Evolutionary conservation across 2,329 filamentous ascomycete species (phyloP).

Genomic region (Xylaria sp.): DNA sequence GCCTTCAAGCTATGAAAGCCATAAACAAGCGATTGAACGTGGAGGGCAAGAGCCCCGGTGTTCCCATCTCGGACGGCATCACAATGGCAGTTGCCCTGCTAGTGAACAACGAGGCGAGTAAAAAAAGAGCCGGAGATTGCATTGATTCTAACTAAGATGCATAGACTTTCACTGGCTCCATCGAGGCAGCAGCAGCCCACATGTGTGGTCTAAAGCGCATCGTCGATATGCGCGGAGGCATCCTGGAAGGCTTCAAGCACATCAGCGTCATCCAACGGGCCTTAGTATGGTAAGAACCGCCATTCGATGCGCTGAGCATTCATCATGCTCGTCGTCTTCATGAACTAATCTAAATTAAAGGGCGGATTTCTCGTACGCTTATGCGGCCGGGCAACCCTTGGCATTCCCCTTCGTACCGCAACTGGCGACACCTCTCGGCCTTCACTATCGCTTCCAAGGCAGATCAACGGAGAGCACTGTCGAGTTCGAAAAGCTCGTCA

Average conservation of each 20-base stretch:
- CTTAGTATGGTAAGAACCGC: conserved; percentile 28
- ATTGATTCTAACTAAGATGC: neutral
- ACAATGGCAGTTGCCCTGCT: conserved; percentile 32
- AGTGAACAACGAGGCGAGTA: conserved; percentile 31
- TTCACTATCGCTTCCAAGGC: conserved; percentile 28
- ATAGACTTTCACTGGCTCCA: conserved; percentile 30
- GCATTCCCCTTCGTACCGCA: conserved; percentile 31
- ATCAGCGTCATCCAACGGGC: conserved; percentile 31
- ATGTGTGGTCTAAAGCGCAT: conserved; percentile 32
- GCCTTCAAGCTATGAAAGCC: conserved; percentile 31
- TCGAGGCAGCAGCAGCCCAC: conserved; percentile 30
- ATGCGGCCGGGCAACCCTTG: conserved; percentile 28
- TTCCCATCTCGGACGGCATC: conserved; percentile 32
- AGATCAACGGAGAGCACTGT: conserved; percentile 24
- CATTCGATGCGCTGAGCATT: neutral
- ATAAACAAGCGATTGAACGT: conserved; percentile 32
- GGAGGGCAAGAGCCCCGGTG: conserved; percentile 28
- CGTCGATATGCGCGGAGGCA: conserved; percentile 31
- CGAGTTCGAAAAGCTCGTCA: conserved; percentile 20
- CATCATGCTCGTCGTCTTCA: neutral
- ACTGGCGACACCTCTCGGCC: conserved; percentile 27
- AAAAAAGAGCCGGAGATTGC: neutral
- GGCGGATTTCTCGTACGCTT: conserved; percentile 34
- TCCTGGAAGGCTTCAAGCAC: conserved; percentile 30
- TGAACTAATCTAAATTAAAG: conserved; percentile 20